Conservation (phyloP, 169 alveolate species). For the Cryptosporidium parvum region DNA sequence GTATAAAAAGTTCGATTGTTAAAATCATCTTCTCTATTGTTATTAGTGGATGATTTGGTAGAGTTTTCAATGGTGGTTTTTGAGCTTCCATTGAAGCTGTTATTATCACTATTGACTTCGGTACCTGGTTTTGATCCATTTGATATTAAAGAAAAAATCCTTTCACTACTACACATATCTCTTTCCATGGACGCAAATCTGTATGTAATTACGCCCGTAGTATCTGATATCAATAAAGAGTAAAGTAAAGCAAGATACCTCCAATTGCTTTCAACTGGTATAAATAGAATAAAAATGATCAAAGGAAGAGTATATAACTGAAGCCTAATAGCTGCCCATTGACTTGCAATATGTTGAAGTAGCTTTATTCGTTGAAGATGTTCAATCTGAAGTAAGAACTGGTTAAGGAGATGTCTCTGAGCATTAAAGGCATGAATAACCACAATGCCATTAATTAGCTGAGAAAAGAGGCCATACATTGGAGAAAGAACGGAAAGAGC, state of each 20-base stretch:
- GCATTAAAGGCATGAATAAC: slow-evolving; percentile 55
- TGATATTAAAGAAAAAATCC: slow-evolving; percentile 26
- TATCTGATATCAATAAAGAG: slow-evolving; percentile 51
- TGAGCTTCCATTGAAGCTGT: background rate
- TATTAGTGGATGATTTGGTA: background rate
- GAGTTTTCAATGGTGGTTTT: background rate
- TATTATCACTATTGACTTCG: background rate
- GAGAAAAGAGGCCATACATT: slow-evolving; percentile 57
- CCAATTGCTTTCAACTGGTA: slow-evolving; percentile 38
- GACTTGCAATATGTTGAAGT: slow-evolving; percentile 67
- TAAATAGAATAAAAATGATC: slow-evolving; percentile 6
- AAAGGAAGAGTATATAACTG: slow-evolving; percentile 63
- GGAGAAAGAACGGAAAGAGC: slow-evolving; percentile 63
- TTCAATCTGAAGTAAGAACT: slow-evolving; percentile 54
- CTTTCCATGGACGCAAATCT: slow-evolving; percentile 69
- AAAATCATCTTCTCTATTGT: background rate
- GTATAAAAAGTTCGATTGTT: background rate
- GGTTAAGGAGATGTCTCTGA: slow-evolving; percentile 27
- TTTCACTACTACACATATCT: slow-evolving; percentile 69
- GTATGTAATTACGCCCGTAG: slow-evolving; percentile 53
- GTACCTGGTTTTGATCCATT: background rate
- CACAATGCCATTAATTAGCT: slow-evolving; percentile 45
- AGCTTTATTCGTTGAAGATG: slow-evolving; percentile 63
- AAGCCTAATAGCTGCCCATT: slow-evolving; percentile 74
- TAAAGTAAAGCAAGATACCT: slow-evolving; percentile 59